These are phyloP conservation scores for Hansenula lynferdii DNA, from an alignment of 1,139 yeast species.

Conservation along the genomic window DNA sequence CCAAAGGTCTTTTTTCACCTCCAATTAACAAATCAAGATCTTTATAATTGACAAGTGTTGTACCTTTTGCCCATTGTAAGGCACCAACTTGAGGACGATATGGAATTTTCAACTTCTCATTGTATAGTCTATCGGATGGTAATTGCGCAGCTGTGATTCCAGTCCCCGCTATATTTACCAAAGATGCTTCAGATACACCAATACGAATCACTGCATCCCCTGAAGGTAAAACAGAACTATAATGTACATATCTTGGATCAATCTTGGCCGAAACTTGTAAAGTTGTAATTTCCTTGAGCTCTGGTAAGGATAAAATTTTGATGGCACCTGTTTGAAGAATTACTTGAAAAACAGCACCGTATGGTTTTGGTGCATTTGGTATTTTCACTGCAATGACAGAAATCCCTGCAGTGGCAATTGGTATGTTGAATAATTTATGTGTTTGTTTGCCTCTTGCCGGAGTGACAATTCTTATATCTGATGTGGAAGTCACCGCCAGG, in stretches of 20 bases:
- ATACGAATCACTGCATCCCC: constrained; percentile 73
- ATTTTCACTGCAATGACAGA: constrained; percentile 33
- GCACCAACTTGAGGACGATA: constrained; percentile 78
- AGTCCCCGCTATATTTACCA: constrained; percentile 39
- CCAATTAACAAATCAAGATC: constrained; percentile 58
- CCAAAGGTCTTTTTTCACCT: constrained; percentile 52
- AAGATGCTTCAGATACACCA: constrained; percentile 50
- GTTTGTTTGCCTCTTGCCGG: constrained; percentile 58
- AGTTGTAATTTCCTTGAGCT: constrained; percentile 42
- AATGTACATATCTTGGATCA: constrained; percentile 34
- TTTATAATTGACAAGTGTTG: constrained; percentile 48
- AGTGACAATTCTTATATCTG: constrained; percentile 61
- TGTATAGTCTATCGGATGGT: constrained; percentile 47
- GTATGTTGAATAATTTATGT: constrained; percentile 44
- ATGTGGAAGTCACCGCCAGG: constrained; percentile 49
- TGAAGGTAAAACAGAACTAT: constrained; percentile 50
- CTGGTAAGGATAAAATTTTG: constrained; percentile 45
- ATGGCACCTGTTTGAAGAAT: constrained; percentile 38
- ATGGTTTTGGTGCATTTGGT: constrained; percentile 25
- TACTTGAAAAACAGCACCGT: constrained; percentile 37
- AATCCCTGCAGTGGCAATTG: constrained; percentile 58
- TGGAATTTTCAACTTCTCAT: constrained; percentile 59
- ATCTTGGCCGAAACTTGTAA: constrained; percentile 36
- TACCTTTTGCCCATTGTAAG: constrained; percentile 84
- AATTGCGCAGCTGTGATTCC: constrained; percentile 26